Evolutionary conservation across 352 stramenopile species (phyloP).

Genomic region (Globisporangium abappressorium): DNA sequence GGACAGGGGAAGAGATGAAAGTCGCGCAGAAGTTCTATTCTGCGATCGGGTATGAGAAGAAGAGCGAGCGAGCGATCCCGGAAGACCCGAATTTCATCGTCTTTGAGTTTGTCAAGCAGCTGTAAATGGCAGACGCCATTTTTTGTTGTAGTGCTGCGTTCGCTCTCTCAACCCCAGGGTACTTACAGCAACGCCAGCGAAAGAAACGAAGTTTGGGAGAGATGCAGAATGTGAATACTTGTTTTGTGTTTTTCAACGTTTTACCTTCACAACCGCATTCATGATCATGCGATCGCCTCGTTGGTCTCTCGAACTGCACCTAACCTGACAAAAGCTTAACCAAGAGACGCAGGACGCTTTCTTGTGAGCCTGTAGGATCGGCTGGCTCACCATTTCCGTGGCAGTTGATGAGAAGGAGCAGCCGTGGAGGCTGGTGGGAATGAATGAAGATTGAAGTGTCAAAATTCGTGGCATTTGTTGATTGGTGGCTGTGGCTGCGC

Average conservation of each 20-base stretch:
- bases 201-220: too few species aligned
- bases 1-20: conserved; percentile 35
- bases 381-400: neutral
- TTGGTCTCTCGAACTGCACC: too few species aligned
- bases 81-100: conserved; percentile 32
- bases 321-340: too few species aligned
- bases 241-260: too few species aligned
- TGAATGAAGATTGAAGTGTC: neutral
- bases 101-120: conserved; percentile 34
- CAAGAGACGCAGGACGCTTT: neutral
- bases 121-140: conserved; percentile 5
- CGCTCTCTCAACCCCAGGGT: neutral
- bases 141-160: neutral
- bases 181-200: too few species aligned
- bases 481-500: neutral
- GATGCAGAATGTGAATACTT: too few species aligned
- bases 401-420: neutral
- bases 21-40: conserved; percentile 35
- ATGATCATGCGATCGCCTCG: too few species aligned
- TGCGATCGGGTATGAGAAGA: conserved; percentile 27
- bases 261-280: too few species aligned
- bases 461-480: neutral
- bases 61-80: conserved; percentile 27
- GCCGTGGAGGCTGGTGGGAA: neutral
- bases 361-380: neutral